Percentiles rank a stretch among this genome's conserved stretches.
These are phyloP conservation scores for Daldinia childiae DNA, from an alignment of 495 filamentous ascomycete species.

Conservation along the genomic window DNA sequence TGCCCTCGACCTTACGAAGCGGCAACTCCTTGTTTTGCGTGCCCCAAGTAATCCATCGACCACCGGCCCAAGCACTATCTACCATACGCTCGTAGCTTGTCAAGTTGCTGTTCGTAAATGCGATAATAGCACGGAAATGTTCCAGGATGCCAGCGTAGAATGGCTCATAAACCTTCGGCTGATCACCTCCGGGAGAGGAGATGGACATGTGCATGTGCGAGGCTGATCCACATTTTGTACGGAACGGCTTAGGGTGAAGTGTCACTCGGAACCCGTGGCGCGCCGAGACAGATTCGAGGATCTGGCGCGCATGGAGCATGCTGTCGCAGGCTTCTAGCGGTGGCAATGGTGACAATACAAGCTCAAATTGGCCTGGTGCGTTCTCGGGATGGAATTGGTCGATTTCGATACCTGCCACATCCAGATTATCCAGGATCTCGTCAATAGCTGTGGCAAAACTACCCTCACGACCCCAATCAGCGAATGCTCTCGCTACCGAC, in stretches of 20 bases:
- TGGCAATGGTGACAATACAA: constrained; percentile 71
- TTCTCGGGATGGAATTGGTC: constrained; percentile 83
- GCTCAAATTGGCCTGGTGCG: constrained; percentile 81
- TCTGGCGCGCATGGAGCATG: constrained; percentile 75
- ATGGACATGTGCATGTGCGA: constrained; percentile 76
- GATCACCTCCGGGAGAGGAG: constrained; percentile 49
- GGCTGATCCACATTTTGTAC: constrained; percentile 67
- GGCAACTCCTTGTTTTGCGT: constrained; percentile 78
- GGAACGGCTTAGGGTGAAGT: constrained; percentile 76
- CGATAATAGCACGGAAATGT: constrained; percentile 70
- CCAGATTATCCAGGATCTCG: constrained; percentile 68
- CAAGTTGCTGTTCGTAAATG: constrained; percentile 69
- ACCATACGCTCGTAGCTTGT: constrained; percentile 69
- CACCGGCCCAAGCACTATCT: constrained; percentile 78
- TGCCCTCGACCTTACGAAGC: constrained; percentile 66
- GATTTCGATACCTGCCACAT: constrained; percentile 73
- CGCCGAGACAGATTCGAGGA: constrained; percentile 67
- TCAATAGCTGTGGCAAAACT: constrained; percentile 47
- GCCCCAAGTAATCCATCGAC: constrained; percentile 78
- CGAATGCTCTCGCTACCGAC: constrained; percentile 66
- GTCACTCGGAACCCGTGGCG: constrained; percentile 74
- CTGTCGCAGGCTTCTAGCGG: constrained; percentile 77
- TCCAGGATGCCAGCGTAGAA: constrained; percentile 75
- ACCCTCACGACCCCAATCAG: constrained; percentile 49
- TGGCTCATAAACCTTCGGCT: constrained; percentile 55